These are phyloP conservation scores for Xylariaceae sp. DNA, from an alignment of 2,329 filamentous ascomycete genomes.

Conservation along the genomic window DNA sequence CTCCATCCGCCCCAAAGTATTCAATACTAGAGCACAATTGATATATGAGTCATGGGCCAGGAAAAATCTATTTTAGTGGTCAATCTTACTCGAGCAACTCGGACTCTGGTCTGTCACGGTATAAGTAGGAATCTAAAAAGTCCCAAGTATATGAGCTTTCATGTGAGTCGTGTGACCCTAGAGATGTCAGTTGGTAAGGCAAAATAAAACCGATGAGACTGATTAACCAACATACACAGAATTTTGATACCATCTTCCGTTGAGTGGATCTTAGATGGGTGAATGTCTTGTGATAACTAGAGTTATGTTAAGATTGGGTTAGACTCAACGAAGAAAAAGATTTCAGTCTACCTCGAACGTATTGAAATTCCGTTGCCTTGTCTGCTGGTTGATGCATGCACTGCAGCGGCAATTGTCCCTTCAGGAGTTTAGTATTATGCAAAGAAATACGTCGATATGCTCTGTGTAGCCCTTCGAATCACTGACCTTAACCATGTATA, in stretches of 20 bases:
- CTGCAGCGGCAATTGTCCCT: slow-evolving; percentile 71
- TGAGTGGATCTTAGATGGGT: slow-evolving; percentile 30
- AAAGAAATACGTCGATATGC: background rate
- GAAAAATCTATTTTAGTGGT: too few relatives aligned
- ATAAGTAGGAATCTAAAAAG: slow-evolving; percentile 52
- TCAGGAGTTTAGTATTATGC: slow-evolving; percentile 14
- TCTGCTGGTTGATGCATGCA: slow-evolving; percentile 64
- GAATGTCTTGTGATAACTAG: slow-evolving; percentile 39
- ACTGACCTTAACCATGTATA: slow-evolving; percentile 38
- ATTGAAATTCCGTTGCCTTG: slow-evolving; percentile 64
- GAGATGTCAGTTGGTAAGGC: slow-evolving; percentile 10
- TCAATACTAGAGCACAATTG: slow-evolving; percentile 16
- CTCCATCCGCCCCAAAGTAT: slow-evolving; percentile 29
- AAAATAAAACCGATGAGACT: background rate
- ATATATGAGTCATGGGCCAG: too few relatives aligned
- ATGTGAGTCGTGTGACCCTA: slow-evolving; percentile 62
- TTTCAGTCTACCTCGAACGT: slow-evolving; percentile 57
- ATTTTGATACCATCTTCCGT: slow-evolving; percentile 41
- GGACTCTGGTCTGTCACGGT: slow-evolving; percentile 29
- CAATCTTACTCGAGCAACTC: slow-evolving; percentile 36
- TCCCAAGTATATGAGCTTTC: slow-evolving; percentile 61
- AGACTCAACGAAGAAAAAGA: background rate
- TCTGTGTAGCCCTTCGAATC: background rate
- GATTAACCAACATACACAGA: slow-evolving; percentile 39
- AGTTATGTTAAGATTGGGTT: slow-evolving; percentile 7